Evolutionary conservation across 305 asterid species (phyloP).

Genomic region (Rubia peregrina): DNA sequence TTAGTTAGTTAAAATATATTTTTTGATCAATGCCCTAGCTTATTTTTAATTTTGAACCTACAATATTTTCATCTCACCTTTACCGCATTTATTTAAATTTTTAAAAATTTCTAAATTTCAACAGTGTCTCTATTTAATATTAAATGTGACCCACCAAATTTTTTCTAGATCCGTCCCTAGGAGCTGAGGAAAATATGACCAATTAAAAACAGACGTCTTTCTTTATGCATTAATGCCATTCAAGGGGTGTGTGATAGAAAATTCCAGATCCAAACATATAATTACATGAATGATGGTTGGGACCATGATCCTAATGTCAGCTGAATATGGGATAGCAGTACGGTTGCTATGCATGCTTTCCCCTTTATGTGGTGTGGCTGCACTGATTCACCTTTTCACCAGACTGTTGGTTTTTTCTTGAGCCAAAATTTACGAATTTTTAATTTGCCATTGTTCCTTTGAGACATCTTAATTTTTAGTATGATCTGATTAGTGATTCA

Average conservation of each 20-base stretch:
- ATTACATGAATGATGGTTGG: neutral
- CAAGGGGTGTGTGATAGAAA: neutral
- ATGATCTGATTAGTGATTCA: no score
- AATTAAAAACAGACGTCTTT: neutral
- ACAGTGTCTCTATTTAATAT: no score
- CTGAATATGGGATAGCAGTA: neutral
- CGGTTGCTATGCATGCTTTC: neutral
- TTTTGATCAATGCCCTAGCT: no score
- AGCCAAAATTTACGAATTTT: neutral
- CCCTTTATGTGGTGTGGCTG: no score
- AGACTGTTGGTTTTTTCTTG: neutral
- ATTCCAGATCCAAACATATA: neutral
- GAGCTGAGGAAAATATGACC: neutral
- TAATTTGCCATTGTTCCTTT: neutral
- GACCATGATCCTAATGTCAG: neutral
- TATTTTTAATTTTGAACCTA: no score
- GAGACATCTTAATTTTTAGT: neutral
- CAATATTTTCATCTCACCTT: no score
- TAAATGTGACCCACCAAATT: no score
- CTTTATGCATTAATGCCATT: neutral
- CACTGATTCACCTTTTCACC: neutral
- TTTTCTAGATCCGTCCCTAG: no score
- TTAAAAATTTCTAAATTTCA: no score
- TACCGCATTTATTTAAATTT: no score
- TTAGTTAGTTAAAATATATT: no score